phyloP scores from a whole-genome alignment of 1,284 basidiomycete genomes.

The Trichosporon sp. region DNA sequence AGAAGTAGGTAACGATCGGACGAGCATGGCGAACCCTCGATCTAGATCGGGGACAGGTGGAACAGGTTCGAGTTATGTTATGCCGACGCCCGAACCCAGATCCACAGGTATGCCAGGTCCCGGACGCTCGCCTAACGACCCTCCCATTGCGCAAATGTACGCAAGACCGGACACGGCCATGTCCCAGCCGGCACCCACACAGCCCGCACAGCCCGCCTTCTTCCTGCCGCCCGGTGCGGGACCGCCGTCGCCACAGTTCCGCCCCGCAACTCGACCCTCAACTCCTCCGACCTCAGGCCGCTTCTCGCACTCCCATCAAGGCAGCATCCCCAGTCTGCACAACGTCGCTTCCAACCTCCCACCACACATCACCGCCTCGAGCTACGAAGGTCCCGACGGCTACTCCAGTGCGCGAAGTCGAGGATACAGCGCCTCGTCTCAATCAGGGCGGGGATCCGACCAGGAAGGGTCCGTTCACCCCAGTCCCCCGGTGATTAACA shows the following conservation, averaged over 20 bases:
- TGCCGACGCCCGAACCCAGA: slow-evolving; percentile 8
- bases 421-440: slow-evolving; percentile 31
- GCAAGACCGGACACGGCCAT: slow-evolving; percentile 18
- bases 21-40: background rate
- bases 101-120: slow-evolving; percentile 2
- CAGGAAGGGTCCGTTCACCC: slow-evolving; percentile 27
- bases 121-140: slow-evolving; percentile 21
- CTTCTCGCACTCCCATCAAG: slow-evolving; percentile 24
- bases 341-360: slow-evolving; percentile 35
- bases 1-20: slow-evolving; percentile 5
- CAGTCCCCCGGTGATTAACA: background rate
- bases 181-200: slow-evolving; percentile 11
- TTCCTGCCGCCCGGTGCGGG: slow-evolving; percentile 33
- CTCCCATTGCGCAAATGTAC: slow-evolving; percentile 3
- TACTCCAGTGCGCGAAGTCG: slow-evolving; percentile 25
- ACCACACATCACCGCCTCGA: slow-evolving; percentile 25
- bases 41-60: slow-evolving; percentile 22
- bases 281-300: slow-evolving; percentile 18
- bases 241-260: slow-evolving; percentile 28
- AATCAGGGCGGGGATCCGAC: slow-evolving; percentile 28
- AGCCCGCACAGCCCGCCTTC: slow-evolving; percentile 25
- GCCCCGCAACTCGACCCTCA: slow-evolving; percentile 25
- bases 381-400: slow-evolving; percentile 30
- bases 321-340: slow-evolving; percentile 28
- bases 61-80: background rate